Conservation (phyloP, 2,329 filamentous ascomycete genomes). For the Talaromyces sp. region DNA sequence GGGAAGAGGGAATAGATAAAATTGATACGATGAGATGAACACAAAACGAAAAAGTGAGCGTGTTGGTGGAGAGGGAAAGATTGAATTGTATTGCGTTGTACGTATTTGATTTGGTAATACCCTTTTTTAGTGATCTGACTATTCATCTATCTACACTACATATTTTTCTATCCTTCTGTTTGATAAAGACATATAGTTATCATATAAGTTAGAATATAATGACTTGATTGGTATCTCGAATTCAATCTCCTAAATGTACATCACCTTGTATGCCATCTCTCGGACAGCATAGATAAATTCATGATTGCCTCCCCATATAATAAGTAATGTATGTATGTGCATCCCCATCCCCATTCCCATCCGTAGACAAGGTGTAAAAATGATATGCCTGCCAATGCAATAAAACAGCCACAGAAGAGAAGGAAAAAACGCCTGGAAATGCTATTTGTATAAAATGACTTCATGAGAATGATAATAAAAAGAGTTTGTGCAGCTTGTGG, state of each 20-base stretch:
- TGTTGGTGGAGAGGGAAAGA: background rate
- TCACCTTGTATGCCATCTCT: background rate
- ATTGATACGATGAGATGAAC: conserved; percentile 6
- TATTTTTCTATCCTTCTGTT: background rate
- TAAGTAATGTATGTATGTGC: background rate
- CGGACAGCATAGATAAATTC: background rate
- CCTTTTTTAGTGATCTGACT: background rate
- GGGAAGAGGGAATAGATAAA: background rate
- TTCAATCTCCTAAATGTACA: background rate
- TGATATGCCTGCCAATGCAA: conserved; percentile 6
- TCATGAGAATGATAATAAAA: background rate
- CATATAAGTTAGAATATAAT: background rate
- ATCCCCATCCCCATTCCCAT: background rate
- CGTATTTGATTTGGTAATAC: conserved; percentile 3
- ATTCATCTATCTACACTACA: background rate
- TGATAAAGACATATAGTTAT: background rate
- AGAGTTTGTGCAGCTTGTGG: background rate
- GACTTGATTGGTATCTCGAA: conserved; percentile 2
- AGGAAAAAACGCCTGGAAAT: background rate
- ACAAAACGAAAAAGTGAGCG: background rate
- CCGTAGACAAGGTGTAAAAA: background rate
- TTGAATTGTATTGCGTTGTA: background rate
- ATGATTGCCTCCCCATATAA: background rate
- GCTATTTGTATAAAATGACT: background rate
- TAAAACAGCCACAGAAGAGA: background rate